Percentiles rank a stretch among this genome's conserved stretches.
Conservation (phyloP, 306 rosid genomes). For the Boehmeria nivea region DNA sequence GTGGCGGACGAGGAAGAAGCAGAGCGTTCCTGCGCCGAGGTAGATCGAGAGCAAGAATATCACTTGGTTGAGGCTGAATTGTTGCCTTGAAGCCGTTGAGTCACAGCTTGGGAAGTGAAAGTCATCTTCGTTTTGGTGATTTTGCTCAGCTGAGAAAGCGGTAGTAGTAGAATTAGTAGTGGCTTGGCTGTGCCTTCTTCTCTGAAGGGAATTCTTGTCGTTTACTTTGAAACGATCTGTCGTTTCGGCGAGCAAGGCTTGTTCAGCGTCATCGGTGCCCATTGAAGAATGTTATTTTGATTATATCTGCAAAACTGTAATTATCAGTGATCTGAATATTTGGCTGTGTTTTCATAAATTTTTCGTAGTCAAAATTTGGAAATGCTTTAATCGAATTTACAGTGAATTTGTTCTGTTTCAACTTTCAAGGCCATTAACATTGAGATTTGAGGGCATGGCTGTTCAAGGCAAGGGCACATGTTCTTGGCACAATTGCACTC, state of each 20-base stretch:
- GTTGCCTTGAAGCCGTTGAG: constrained; percentile 20
- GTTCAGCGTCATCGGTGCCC: constrained; percentile 44
- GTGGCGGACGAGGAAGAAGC: constrained; percentile 53
- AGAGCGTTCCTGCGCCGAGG: constrained; percentile 62
- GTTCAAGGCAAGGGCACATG: too few relatives aligned
- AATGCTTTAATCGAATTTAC: too few relatives aligned
- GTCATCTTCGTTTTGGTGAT: constrained; percentile 23
- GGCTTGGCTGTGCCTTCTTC: constrained; percentile 27
- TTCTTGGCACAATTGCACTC: too few relatives aligned
- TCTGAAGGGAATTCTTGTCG: constrained; percentile 41
- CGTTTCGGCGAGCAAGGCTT: constrained; percentile 43
- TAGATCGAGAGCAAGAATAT: constrained; percentile 32
- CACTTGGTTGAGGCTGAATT: constrained; percentile 41
- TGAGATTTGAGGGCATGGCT: too few relatives aligned
- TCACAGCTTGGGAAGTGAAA: background rate
- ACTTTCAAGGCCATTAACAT: too few relatives aligned
- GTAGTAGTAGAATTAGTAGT: constrained; percentile 15
- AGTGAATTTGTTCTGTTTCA: too few relatives aligned
- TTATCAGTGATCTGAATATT: too few relatives aligned
- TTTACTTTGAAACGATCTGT: constrained; percentile 26
- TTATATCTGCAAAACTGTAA: too few relatives aligned
- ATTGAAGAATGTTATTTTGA: too few relatives aligned
- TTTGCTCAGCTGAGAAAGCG: constrained; percentile 20
- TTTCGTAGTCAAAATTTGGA: too few relatives aligned
- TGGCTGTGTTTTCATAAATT: too few relatives aligned